Percentiles rank a stretch among this genome's conserved stretches.
Conservation (phyloP, 805 yeast species). For the Wickerhamomyces tratensis region DNA sequence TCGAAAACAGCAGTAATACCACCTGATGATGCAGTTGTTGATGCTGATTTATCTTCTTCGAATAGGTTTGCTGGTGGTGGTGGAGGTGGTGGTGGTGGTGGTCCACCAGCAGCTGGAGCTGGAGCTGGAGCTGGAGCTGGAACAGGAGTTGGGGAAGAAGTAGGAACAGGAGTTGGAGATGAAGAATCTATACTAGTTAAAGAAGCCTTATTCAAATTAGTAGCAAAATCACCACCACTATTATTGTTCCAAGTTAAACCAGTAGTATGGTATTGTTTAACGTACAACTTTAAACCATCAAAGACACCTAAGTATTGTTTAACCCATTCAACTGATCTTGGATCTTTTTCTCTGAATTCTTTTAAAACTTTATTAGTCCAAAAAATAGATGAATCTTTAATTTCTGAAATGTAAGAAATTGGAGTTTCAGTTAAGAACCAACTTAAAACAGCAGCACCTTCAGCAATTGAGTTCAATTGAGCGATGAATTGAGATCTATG, state of each 20-base stretch:
- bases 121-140: constrained; percentile 68
- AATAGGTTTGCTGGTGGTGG: constrained; percentile 78
- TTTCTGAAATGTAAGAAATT: constrained; percentile 65
- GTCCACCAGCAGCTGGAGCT: constrained; percentile 71
- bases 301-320: constrained; percentile 50
- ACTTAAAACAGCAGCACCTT: constrained; percentile 83
- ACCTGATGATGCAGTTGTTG: constrained; percentile 20
- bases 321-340: constrained; percentile 75
- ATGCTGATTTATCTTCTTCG: constrained; percentile 24
- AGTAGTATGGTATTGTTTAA: constrained; percentile 67
- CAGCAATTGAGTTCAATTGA: constrained; percentile 76
- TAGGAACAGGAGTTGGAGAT: constrained; percentile 26
- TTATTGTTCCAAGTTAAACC: constrained; percentile 75
- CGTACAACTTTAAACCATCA: constrained; percentile 62
- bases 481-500: constrained; percentile 56
- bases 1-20: constrained; percentile 88
- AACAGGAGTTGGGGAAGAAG: constrained; percentile 27
- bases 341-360: constrained; percentile 67
- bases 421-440: constrained; percentile 84
- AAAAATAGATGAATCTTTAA: constrained; percentile 85
- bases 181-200: constrained; percentile 15
- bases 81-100: constrained; percentile 89
- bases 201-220: constrained; percentile 28
- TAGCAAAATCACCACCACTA: constrained; percentile 48
- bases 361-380: constrained; percentile 89